phyloP scores from a whole-genome alignment of 371 early-diverging fungal genomes.

The Saksenaea oblongispora region DNA sequence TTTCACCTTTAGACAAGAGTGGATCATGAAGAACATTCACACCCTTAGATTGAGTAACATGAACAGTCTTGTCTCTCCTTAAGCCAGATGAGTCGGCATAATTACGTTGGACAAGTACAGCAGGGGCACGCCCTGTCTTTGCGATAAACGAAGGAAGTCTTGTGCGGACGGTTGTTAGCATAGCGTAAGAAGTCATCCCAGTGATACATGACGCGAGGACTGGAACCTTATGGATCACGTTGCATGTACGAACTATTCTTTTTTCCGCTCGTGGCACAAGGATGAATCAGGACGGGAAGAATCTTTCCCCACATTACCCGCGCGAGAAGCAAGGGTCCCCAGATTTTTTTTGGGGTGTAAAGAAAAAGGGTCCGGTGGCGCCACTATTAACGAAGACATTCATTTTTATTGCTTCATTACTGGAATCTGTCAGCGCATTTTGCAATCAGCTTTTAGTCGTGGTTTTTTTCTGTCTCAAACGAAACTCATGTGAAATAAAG shows the following conservation, averaged over 20 bases:
- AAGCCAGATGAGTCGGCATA: constrained; percentile 35
- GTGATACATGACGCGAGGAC: neutral
- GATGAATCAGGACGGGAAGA: neutral
- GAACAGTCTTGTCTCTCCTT: constrained; percentile 60
- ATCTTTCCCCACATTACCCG: neutral
- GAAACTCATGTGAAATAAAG: neutral
- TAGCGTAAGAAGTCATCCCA: neutral
- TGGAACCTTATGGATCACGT: constrained; percentile 3
- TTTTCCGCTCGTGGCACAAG: neutral
- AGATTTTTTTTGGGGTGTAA: neutral
- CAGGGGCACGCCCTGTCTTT: neutral
- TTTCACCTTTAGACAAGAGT: constrained; percentile 54
- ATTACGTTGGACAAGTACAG: constrained; percentile 17
- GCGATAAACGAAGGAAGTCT: neutral
- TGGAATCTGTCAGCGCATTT: neutral
- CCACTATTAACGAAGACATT: neutral
- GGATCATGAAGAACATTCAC: constrained; percentile 65
- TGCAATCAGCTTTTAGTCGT: neutral
- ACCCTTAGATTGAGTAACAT: constrained; percentile 55
- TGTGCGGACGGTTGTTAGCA: neutral
- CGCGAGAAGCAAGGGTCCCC: too few relatives aligned
- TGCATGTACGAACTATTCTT: neutral
- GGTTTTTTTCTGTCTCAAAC: neutral
- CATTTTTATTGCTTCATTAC: neutral
- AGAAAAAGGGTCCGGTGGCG: neutral